These are phyloP conservation scores for Agrostemma githago DNA, from an alignment of 148 eudicot genomes.

Conservation along the genomic window DNA sequence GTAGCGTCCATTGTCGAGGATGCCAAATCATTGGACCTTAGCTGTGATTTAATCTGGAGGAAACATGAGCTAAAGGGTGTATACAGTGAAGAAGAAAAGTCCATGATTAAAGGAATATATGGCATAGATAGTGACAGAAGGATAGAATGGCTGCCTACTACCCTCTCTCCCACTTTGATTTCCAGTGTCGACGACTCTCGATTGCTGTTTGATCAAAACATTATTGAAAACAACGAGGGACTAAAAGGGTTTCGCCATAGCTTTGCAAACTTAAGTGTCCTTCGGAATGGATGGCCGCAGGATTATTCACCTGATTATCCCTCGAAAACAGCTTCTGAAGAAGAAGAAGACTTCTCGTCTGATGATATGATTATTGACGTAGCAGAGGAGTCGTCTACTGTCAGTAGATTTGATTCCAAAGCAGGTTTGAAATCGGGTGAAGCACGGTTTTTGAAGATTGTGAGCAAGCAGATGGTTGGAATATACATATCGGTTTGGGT, in stretches of 20 bases:
- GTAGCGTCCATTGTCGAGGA: slow-evolving; percentile 48
- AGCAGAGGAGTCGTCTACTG: too few relatives aligned
- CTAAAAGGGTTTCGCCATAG: slow-evolving; percentile 48
- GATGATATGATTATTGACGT: too few relatives aligned
- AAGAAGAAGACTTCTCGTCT: too few relatives aligned
- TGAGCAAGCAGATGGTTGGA: slow-evolving; percentile 98
- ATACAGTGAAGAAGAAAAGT: slow-evolving; percentile 29
- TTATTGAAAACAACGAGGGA: slow-evolving; percentile 17
- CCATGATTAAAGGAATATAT: slow-evolving; percentile 40
- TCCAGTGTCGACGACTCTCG: slow-evolving; percentile 34
- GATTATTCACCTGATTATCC: slow-evolving; percentile 36
- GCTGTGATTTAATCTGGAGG: slow-evolving; percentile 8
- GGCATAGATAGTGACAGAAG: slow-evolving; percentile 49
- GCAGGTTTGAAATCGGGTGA: too few relatives aligned
- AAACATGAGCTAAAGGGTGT: slow-evolving; percentile 18
- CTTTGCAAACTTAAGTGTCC: slow-evolving; percentile 41
- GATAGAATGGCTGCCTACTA: slow-evolving; percentile 77
- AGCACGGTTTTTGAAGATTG: too few relatives aligned
- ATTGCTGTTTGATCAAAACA: slow-evolving; percentile 28
- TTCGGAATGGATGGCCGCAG: slow-evolving; percentile 36
- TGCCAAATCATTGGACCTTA: slow-evolving; percentile 14
- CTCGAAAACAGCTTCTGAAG: too few relatives aligned
- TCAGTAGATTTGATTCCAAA: too few relatives aligned
- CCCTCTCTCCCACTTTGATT: slow-evolving; percentile 37
- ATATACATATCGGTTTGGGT: slow-evolving; percentile 91